phyloP scores from a whole-genome alignment of 352 stramenopile species.

The Phytopythium cucurbitacearum region DNA sequence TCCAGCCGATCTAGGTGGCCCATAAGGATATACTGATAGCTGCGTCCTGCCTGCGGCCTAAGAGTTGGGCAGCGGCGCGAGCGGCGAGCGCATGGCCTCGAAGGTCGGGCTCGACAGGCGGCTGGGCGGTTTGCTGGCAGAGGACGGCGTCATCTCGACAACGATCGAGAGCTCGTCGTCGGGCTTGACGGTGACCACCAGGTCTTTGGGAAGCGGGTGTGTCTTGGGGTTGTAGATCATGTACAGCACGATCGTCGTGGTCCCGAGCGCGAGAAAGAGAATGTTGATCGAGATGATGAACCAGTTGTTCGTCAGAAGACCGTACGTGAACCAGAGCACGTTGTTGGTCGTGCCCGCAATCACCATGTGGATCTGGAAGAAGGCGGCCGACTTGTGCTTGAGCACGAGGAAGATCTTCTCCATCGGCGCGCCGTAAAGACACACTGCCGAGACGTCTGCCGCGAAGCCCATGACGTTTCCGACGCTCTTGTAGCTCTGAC shows the following conservation, averaged over 20 bases:
- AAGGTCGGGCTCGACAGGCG: constrained; percentile 16
- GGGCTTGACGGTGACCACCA: constrained; percentile 7
- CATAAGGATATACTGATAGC: background rate
- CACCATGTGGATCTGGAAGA: constrained; percentile 54
- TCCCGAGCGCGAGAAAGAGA: constrained; percentile 22
- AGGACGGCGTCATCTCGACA: constrained; percentile 13
- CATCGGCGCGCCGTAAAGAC: constrained; percentile 35
- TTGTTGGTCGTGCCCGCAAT: constrained; percentile 41
- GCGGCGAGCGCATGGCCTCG: constrained; percentile 16
- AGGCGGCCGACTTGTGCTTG: constrained; percentile 33
- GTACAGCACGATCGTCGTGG: constrained; percentile 26
- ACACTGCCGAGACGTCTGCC: constrained; percentile 27
- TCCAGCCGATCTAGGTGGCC: background rate
- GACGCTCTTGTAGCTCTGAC: constrained; percentile 18
- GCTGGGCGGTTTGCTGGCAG: constrained; percentile 7
- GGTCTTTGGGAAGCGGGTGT: constrained; percentile 15
- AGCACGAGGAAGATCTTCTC: constrained; percentile 38
- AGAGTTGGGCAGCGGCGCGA: constrained; percentile 4
- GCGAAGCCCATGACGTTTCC: constrained; percentile 24
- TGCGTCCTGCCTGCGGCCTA: too few species aligned
- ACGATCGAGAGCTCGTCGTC: constrained; percentile 10
- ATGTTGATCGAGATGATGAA: constrained; percentile 32
- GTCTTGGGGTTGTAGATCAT: constrained; percentile 28
- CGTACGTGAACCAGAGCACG: constrained; percentile 29
- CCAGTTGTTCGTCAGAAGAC: constrained; percentile 24